A percentile compares a stretch with the other conserved stretches of the same genome.
phyloP scores from a whole-genome alignment of 73 alveolate species.

The Durusdinium trenchii region DNA sequence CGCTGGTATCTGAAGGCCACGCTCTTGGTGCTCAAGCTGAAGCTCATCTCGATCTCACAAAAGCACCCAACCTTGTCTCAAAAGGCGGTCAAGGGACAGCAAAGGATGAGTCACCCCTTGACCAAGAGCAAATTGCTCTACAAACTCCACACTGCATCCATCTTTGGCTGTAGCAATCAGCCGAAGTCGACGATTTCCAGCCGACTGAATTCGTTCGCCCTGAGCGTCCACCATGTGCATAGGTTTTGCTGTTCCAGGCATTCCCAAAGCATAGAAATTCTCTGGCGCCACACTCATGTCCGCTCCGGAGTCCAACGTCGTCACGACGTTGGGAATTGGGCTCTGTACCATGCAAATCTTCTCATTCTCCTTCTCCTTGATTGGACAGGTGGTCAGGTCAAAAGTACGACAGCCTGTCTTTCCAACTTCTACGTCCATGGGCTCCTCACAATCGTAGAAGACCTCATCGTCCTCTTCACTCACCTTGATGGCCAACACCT shows the following conservation, averaged over 20 bases:
- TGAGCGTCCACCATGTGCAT: neutral
- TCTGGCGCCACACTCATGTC: neutral
- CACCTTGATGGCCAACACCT: neutral
- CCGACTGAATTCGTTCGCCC: neutral
- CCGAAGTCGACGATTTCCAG: neutral
- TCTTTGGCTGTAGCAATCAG: neutral
- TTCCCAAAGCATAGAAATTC: neutral
- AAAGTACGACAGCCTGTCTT: neutral
- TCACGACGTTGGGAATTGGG: too few relatives aligned
- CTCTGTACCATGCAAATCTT: too few relatives aligned
- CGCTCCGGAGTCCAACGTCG: slow-evolving; percentile 6
- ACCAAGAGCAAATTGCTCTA: neutral
- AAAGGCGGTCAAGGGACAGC: neutral
- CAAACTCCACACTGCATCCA: neutral
- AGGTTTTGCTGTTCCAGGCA: neutral
- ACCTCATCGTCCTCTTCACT: neutral
- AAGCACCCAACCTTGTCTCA: neutral
- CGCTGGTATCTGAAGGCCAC: neutral
- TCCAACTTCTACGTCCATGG: neutral
- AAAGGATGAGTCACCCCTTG: neutral
- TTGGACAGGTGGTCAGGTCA: too few relatives aligned
- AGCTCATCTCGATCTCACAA: neutral
- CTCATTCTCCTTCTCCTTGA: neutral
- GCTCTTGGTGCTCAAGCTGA: neutral
- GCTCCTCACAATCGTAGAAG: neutral